phyloP scores from a whole-genome alignment of 306 rosid genomes.

The Canavalia ensiformis region DNA sequence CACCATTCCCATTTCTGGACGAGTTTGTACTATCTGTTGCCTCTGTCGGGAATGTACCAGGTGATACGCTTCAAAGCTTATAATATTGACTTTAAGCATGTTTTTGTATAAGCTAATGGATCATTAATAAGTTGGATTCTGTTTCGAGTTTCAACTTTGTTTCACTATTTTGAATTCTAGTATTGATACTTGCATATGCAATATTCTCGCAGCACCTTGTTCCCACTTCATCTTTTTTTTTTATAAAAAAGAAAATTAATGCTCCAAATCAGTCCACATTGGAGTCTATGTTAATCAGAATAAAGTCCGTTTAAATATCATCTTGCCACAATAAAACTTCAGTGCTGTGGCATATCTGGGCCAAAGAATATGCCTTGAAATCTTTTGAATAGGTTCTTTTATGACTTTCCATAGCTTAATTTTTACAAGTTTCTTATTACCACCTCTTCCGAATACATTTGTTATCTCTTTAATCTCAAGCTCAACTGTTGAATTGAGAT shows the following conservation, averaged over 20 bases:
- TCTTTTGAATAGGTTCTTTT: conserved; percentile 20
- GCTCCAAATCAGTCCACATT: background rate
- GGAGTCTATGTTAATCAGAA: conserved; percentile 14
- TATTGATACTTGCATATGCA: conserved; percentile 4
- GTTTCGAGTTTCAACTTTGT: background rate
- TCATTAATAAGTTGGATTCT: conserved; percentile 3
- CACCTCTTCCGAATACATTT: background rate
- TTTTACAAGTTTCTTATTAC: conserved; percentile 9
- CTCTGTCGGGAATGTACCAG: conserved; percentile 76
- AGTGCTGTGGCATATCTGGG: background rate
- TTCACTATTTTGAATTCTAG: conserved; percentile 17
- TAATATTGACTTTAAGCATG: conserved; percentile 29
- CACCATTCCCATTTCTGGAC: conserved; percentile 87
- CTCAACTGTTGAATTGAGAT: conserved; percentile 24
- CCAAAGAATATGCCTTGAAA: conserved; percentile 4
- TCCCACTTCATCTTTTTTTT: background rate
- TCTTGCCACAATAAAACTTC: conserved; percentile 18
- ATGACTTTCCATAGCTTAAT: conserved; percentile 30
- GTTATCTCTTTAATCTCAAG: conserved; percentile 21
- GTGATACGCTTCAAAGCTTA: conserved; percentile 52
- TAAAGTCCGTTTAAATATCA: background rate
- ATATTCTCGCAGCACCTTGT: conserved; percentile 3
- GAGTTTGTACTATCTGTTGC: conserved; percentile 74
- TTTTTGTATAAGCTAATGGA: conserved; percentile 26
- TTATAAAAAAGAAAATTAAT: background rate